Conservation (phyloP, 2,329 filamentous ascomycete genomes). For the Colletotrichum sp. region DNA sequence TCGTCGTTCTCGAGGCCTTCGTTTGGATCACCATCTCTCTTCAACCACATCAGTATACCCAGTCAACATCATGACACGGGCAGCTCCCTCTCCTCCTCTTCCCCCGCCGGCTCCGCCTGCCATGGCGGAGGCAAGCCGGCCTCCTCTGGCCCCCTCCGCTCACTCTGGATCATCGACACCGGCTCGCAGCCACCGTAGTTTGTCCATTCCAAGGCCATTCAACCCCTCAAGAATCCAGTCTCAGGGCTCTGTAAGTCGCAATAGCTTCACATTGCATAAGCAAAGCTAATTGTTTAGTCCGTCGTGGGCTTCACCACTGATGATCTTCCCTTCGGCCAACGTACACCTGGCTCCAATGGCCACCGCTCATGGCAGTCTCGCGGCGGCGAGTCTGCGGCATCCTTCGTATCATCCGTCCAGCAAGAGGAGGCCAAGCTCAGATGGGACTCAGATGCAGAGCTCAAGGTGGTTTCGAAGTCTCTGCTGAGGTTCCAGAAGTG, state of each 20-base stretch:
- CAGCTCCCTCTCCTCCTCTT: background rate
- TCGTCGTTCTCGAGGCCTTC: background rate
- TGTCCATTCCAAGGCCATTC: constrained; percentile 15
- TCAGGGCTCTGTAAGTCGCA: constrained; percentile 8
- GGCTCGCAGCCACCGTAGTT: constrained; percentile 17
- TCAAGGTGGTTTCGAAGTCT: constrained; percentile 40
- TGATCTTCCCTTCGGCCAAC: constrained; percentile 31
- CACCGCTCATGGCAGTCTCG: constrained; percentile 37
- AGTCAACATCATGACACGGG: background rate
- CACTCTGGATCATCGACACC: background rate
- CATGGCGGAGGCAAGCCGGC: constrained; percentile 1
- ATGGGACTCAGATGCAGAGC: constrained; percentile 44
- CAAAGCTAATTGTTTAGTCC: constrained; percentile 28
- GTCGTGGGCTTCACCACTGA: constrained; percentile 33
- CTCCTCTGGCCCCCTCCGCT: background rate
- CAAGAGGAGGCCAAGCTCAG: constrained; percentile 44
- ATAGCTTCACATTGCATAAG: background rate
- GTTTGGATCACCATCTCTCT: background rate
- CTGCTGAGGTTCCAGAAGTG: constrained; percentile 44
- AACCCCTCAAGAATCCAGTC: constrained; percentile 10
- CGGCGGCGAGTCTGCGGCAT: constrained; percentile 36
- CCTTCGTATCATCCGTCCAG: constrained; percentile 38
- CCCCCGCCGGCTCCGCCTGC: background rate
- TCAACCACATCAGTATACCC: background rate
- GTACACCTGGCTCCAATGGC: constrained; percentile 33